Evolutionary conservation across 148 eudicot genomes (phyloP).

Genomic region (Tetragonia tetragonoides): DNA sequence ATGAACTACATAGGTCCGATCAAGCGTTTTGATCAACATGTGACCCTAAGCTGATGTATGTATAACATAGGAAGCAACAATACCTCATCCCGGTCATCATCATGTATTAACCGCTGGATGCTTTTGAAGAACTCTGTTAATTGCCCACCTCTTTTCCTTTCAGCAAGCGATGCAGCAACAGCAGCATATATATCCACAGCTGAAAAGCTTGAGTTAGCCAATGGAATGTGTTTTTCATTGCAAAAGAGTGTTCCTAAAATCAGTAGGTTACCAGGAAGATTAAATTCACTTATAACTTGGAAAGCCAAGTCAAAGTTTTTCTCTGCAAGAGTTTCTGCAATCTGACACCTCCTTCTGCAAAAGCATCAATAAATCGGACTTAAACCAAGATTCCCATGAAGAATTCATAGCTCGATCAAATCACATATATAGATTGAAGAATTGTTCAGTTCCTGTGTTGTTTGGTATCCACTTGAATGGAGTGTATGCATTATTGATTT

Average conservation of each 20-base stretch:
- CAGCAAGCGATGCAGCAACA: slow-evolving; percentile 98
- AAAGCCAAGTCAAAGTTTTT: slow-evolving; percentile 94
- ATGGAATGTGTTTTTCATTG: slow-evolving; percentile 15
- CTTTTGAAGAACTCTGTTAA: slow-evolving; percentile 86
- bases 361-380: slow-evolving; percentile 14
- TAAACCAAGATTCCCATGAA: neutral
- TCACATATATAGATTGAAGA: neutral
- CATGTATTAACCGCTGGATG: slow-evolving; percentile 87
- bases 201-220: slow-evolving; percentile 31
- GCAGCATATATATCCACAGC: slow-evolving; percentile 99
- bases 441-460: neutral
- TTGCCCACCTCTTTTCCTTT: slow-evolving; percentile 87
- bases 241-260: neutral
- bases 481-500: neutral
- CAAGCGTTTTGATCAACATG: neutral
- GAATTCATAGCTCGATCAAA: neutral
- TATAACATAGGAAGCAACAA: neutral
- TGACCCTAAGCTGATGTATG: neutral
- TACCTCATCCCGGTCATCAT: slow-evolving; percentile 98
- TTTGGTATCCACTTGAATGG: neutral
- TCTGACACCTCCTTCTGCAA: slow-evolving; percentile 87
- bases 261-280: slow-evolving; percentile 66
- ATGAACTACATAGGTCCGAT: neutral
- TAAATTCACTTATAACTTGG: slow-evolving; percentile 75
- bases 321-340: slow-evolving; percentile 93